phyloP scores from a whole-genome alignment of 768 basidiomycete species.

The Termitomyces sp. region DNA sequence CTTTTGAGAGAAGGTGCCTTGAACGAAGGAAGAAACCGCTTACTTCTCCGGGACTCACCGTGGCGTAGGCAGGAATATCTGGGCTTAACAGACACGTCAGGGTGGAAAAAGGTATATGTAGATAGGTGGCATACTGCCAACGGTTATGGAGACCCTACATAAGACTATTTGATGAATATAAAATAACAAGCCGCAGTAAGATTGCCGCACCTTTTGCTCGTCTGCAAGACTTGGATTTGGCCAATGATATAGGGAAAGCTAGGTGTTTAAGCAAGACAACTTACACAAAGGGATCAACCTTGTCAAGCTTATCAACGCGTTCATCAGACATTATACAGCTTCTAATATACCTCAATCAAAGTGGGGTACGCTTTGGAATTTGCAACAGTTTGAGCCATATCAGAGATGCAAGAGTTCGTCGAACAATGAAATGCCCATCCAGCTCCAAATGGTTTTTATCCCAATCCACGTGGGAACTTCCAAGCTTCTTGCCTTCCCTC shows the following conservation, averaged over 20 bases:
- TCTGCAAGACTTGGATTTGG: slow-evolving; percentile 29
- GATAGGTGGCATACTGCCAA: slow-evolving; percentile 52
- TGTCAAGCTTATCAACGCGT: background rate
- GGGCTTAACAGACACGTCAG: slow-evolving; percentile 30
- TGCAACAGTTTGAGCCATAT: slow-evolving; percentile 32
- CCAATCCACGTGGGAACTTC: background rate
- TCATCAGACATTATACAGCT: background rate
- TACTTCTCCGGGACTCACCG: slow-evolving; percentile 58
- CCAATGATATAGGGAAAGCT: background rate
- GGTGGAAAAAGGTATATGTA: background rate
- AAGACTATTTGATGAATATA: background rate
- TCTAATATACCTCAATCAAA: slow-evolving; percentile 41
- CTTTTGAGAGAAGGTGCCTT: background rate
- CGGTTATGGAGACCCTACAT: slow-evolving; percentile 60
- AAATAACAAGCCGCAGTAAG: background rate
- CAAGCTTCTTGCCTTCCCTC: background rate
- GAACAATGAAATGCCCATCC: background rate
- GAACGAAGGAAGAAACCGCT: background rate
- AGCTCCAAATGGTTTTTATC: background rate
- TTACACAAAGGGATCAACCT: slow-evolving; percentile 71
- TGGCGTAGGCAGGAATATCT: slow-evolving; percentile 55
- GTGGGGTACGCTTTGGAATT: slow-evolving; percentile 59
- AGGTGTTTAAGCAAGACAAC: slow-evolving; percentile 12
- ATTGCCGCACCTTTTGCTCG: slow-evolving; percentile 45
- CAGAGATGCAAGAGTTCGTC: background rate